These are phyloP conservation scores for Boletus vermiculosoides DNA, from an alignment of 768 basidiomycete species.

Conservation along the genomic window DNA sequence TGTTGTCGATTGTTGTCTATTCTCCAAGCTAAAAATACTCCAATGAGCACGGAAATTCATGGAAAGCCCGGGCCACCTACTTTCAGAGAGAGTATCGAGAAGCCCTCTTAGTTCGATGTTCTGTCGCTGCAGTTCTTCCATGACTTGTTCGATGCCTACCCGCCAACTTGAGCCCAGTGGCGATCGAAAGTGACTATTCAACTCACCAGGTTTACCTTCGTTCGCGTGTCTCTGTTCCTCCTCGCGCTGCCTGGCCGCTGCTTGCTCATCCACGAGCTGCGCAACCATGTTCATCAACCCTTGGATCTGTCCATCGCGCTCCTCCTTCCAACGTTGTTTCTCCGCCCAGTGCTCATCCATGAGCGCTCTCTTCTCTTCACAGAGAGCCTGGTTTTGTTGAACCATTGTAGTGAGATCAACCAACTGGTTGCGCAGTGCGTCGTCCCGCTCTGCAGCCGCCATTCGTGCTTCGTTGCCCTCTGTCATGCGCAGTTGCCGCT, in stretches of 20 bases:
- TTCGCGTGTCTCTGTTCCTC: constrained; percentile 54
- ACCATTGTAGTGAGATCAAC: constrained; percentile 71
- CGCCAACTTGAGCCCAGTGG: constrained; percentile 8
- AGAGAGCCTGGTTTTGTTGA: constrained; percentile 61
- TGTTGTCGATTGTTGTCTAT: constrained; percentile 65
- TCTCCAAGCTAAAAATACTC: constrained; percentile 55
- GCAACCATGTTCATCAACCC: constrained; percentile 62
- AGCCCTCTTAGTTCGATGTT: constrained; percentile 59
- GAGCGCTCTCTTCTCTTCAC: constrained; percentile 56
- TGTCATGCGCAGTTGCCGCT: constrained; percentile 53
- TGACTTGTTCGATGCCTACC: constrained; percentile 56
- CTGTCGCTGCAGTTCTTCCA: constrained; percentile 58
- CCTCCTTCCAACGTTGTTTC: constrained; percentile 55
- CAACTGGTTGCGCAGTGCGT: constrained; percentile 58
- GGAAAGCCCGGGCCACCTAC: constrained; percentile 37
- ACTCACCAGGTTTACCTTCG: constrained; percentile 57
- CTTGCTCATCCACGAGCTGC: constrained; percentile 55
- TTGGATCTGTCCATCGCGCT: constrained; percentile 56
- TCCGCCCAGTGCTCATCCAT: constrained; percentile 64
- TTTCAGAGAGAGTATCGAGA: constrained; percentile 53
- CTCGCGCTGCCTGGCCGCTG: constrained; percentile 46
- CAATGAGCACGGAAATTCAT: constrained; percentile 8
- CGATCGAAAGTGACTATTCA: neutral
- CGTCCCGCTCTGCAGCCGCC: constrained; percentile 60
- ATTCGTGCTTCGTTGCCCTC: constrained; percentile 66